Conservation (phyloP, 2,329 filamentous ascomycete genomes). For the Curvularia verruculosa region DNA sequence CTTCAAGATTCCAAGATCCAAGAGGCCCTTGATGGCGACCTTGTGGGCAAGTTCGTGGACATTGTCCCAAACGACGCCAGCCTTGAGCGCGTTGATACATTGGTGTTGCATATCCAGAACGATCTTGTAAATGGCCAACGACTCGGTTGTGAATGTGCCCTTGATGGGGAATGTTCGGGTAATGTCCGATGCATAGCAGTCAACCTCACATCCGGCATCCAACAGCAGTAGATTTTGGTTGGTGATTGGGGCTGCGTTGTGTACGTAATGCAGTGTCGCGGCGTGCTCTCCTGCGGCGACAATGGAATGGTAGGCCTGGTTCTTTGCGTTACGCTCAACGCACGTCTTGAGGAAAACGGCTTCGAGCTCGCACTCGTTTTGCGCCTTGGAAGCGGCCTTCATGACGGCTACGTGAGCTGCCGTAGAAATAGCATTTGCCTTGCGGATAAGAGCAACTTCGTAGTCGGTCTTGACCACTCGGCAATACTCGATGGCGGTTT, state of each 20-base stretch:
- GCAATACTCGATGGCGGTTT: constrained; percentile 75
- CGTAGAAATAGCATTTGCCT: constrained; percentile 80
- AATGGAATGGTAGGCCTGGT: constrained; percentile 89
- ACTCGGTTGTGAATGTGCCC: constrained; percentile 57
- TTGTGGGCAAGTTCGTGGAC: constrained; percentile 80
- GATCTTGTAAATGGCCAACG: constrained; percentile 71
- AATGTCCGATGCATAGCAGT: constrained; percentile 64
- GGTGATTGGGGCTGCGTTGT: constrained; percentile 48
- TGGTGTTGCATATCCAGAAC: constrained; percentile 87
- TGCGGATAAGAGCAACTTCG: constrained; percentile 80
- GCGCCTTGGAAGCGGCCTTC: constrained; percentile 63
- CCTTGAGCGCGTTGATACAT: constrained; percentile 74
- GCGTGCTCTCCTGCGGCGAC: constrained; percentile 80
- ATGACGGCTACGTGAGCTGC: constrained; percentile 78
- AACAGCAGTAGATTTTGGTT: constrained; percentile 81
- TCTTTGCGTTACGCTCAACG: constrained; percentile 74
- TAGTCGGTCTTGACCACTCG: constrained; percentile 85
- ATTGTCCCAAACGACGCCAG: constrained; percentile 79
- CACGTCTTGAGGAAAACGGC: constrained; percentile 79
- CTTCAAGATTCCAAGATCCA: constrained; percentile 75
- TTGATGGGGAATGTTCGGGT: constrained; percentile 86
- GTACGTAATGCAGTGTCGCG: constrained; percentile 85
- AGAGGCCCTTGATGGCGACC: constrained; percentile 79
- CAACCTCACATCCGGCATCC: constrained; percentile 72
- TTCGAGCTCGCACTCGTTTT: constrained; percentile 83